phyloP scores from a whole-genome alignment of 352 stramenopile species.

The Phytophthora agathidicida region DNA sequence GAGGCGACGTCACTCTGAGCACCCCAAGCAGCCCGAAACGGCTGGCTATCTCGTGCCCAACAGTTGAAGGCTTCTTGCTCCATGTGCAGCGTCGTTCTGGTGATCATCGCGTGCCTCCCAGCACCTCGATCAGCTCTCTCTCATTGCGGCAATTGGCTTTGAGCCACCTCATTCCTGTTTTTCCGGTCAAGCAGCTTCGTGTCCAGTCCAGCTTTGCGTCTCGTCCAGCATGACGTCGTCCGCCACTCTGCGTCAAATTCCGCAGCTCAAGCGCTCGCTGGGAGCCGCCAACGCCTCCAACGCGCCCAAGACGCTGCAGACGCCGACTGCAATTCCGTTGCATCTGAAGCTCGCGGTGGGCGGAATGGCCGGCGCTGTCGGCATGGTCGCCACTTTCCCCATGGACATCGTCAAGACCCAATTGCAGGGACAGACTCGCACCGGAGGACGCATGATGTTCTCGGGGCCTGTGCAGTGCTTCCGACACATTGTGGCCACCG shows the following conservation, averaged over 20 bases:
- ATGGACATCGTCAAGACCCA: constrained; percentile 95
- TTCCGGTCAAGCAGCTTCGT: constrained; percentile 20
- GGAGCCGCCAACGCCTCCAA: constrained; percentile 9
- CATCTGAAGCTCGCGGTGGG: constrained; percentile 86
- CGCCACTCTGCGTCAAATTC: constrained; percentile 18
- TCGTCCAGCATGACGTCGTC: constrained; percentile 20
- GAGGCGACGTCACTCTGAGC: constrained; percentile 1
- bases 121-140: not conserved
- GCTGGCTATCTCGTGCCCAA: constrained; percentile 20
- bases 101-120: constrained; percentile 8
- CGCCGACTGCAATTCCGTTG: constrained; percentile 62
- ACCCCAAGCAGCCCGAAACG: constrained; percentile 19
- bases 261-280: constrained; percentile 23
- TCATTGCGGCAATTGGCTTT: not conserved
- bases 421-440: constrained; percentile 79
- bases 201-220: constrained; percentile 3
- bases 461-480: constrained; percentile 72
- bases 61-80: constrained; percentile 9
- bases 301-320: constrained; percentile 10
- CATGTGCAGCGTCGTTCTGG: constrained; percentile 9
- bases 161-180: constrained; percentile 32
- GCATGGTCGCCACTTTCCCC: constrained; percentile 87
- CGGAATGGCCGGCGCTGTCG: constrained; percentile 85
- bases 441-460: constrained; percentile 48
- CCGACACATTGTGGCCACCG: constrained; percentile 70